A percentile compares a stretch with the other conserved stretches of the same genome.
phyloP scores from a whole-genome alignment of 768 basidiomycete genomes.

The Rhodotorula diobovata region DNA sequence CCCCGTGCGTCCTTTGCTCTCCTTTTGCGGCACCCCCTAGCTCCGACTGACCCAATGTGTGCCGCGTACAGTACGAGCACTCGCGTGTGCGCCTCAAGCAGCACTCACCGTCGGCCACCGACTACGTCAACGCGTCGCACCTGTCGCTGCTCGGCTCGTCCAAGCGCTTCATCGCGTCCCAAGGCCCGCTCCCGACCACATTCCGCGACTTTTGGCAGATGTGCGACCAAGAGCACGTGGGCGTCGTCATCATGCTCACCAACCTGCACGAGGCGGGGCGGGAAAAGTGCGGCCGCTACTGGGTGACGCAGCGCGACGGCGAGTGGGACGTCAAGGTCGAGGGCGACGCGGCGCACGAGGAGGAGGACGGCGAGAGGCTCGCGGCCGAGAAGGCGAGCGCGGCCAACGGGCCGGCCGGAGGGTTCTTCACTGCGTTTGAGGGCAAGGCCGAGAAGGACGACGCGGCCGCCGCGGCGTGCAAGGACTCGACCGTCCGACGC shows the following conservation, averaged over 20 bases:
- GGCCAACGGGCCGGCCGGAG: conserved; percentile 10
- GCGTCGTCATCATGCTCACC: conserved; percentile 95
- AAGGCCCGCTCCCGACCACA: conserved; percentile 85
- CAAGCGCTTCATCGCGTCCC: conserved; percentile 87
- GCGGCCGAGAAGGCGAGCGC: conserved; percentile 2
- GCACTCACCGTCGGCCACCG: conserved; percentile 50
- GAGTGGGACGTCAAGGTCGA: conserved; percentile 29
- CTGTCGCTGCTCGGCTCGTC: conserved; percentile 79
- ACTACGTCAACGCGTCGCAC: conserved; percentile 93
- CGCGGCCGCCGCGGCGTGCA: neutral
- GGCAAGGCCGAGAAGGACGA: neutral
- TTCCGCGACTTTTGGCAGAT: conserved; percentile 94
- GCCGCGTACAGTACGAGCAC: conserved; percentile 56
- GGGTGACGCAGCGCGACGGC: conserved; percentile 45
- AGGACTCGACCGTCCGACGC: conserved; percentile 48
- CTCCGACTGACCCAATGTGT: neutral
- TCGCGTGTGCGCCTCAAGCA: conserved; percentile 71
- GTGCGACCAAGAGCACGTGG: conserved; percentile 89
- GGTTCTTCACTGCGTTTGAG: conserved; percentile 40
- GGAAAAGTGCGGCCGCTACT: conserved; percentile 88
- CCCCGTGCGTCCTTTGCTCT: conserved; percentile 59
- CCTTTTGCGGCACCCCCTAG: too few relatives aligned
- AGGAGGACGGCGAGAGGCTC: conserved; percentile 4
- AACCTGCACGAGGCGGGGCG: conserved; percentile 80
- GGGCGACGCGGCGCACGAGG: conserved; percentile 20